Evolutionary conservation across 1,284 basidiomycete species (phyloP).

Genomic region (Cronartium ribicola): DNA sequence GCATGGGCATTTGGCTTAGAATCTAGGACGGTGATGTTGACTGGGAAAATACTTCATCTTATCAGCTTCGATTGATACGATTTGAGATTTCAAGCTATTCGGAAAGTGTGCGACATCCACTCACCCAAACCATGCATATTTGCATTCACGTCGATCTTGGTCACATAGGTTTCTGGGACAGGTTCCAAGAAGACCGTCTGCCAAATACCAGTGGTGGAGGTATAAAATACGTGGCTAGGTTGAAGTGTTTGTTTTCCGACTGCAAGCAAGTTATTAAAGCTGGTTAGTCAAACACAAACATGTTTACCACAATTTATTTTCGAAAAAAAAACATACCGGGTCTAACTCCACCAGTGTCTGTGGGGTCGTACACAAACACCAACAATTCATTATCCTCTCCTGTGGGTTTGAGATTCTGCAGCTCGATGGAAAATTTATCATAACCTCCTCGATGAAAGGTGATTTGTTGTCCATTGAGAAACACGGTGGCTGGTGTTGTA

Average conservation of each 20-base stretch:
- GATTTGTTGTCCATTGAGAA: conserved; percentile 41
- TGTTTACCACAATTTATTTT: background rate
- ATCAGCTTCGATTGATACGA: background rate
- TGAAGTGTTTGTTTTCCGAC: conserved; percentile 33
- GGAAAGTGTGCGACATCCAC: conserved; percentile 2
- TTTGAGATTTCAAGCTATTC: background rate
- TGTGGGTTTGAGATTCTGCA: conserved; percentile 18
- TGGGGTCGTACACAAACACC: conserved; percentile 43
- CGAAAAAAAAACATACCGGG: conserved; percentile 23
- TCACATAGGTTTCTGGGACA: conserved; percentile 20
- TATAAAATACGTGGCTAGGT: conserved; percentile 32
- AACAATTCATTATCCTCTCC: conserved; percentile 39
- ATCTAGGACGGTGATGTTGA: conserved; percentile 16
- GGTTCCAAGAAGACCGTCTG: conserved; percentile 42
- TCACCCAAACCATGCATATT: conserved; percentile 21
- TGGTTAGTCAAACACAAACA: too few species aligned
- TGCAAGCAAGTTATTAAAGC: too few species aligned
- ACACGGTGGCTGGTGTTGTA: conserved; percentile 32
- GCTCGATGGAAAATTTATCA: conserved; percentile 38
- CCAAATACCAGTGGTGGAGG: conserved; percentile 42
- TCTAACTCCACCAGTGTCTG: conserved; percentile 10
- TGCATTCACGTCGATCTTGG: conserved; percentile 12
- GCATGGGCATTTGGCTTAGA: background rate
- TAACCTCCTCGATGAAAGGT: conserved; percentile 43
- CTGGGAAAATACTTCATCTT: conserved; percentile 3